These are phyloP conservation scores for Linnemannia elongata DNA, from an alignment of 192 early-diverging fungal genomes.

Conservation along the genomic window DNA sequence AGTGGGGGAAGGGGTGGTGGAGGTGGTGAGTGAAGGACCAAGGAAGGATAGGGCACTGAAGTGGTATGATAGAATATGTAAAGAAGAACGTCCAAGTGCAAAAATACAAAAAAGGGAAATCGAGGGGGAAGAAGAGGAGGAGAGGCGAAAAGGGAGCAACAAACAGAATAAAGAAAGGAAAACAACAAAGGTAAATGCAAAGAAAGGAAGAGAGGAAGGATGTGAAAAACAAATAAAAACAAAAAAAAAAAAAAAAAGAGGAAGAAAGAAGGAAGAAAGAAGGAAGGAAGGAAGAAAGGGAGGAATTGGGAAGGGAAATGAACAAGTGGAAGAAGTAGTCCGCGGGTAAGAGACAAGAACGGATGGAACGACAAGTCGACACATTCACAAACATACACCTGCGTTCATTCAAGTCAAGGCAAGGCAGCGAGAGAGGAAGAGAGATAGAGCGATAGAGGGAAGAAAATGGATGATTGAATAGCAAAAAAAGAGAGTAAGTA, in stretches of 20 bases:
- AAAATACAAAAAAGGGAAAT: slow-evolving; percentile 20
- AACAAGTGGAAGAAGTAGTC: slow-evolving; percentile 1
- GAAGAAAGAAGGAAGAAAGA: neutral
- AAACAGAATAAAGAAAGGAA: slow-evolving; percentile 7
- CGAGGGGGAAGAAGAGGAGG: slow-evolving; percentile 11
- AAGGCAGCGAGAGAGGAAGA: neutral
- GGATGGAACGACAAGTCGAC: neutral
- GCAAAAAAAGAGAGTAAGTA: too few relatives aligned
- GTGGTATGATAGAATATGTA: neutral
- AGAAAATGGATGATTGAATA: neutral
- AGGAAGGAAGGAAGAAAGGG: neutral
- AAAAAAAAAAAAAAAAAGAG: neutral
- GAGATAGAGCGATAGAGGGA: too few relatives aligned
- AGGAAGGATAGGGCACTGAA: slow-evolving; percentile 7
- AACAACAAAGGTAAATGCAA: slow-evolving; percentile 1
- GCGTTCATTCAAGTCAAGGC: neutral
- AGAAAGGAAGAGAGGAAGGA: slow-evolving; percentile 17
- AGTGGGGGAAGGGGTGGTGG: slow-evolving; percentile 5
- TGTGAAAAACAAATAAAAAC: neutral
- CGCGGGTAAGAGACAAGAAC: neutral
- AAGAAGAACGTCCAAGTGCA: slow-evolving; percentile 1
- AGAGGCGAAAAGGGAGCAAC: slow-evolving; percentile 13
- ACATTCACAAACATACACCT: neutral
- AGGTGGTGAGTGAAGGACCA: neutral
- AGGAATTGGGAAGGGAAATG: neutral